phyloP scores from a whole-genome alignment of 345 rosid species.

The Nephelium lappaceum region DNA sequence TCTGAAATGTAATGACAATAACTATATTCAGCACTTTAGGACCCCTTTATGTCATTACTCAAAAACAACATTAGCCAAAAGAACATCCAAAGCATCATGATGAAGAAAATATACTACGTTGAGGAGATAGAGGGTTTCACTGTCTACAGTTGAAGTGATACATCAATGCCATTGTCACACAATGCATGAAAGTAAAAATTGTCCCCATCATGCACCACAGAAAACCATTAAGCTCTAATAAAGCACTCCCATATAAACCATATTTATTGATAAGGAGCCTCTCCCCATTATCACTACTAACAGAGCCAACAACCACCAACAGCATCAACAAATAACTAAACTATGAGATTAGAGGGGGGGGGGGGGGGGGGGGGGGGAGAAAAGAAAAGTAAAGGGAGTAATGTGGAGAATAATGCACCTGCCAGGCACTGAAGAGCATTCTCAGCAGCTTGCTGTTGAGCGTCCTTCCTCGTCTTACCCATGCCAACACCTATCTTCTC shows the following conservation, averaged over 20 bases:
- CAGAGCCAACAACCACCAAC: not conserved
- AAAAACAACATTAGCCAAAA: conserved; percentile 18
- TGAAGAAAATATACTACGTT: not conserved
- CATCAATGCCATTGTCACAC: not conserved
- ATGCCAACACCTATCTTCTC: conserved; percentile 97
- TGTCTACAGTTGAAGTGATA: not conserved
- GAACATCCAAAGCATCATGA: not conserved
- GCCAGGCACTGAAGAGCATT: conserved; percentile 87
- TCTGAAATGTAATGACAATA: conserved; percentile 51
- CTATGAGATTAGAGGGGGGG: not conserved
- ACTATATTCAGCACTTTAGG: conserved; percentile 9
- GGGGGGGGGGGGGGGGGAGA: too few relatives aligned
- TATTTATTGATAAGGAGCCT: not conserved
- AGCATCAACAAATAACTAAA: not conserved
- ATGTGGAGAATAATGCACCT: conserved; percentile 45
- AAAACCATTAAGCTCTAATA: not conserved
- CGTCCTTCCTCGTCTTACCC: conserved; percentile 97
- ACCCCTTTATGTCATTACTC: not conserved
- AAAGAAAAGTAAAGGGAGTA: not conserved
- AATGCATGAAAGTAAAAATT: not conserved
- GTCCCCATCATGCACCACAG: not conserved
- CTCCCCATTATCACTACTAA: not conserved
- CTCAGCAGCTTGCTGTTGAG: conserved; percentile 97
- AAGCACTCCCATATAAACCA: not conserved
- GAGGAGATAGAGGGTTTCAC: not conserved